Evolutionary conservation across 1,284 basidiomycete species (phyloP).

Genomic region (Trichosporon ovoides): DNA sequence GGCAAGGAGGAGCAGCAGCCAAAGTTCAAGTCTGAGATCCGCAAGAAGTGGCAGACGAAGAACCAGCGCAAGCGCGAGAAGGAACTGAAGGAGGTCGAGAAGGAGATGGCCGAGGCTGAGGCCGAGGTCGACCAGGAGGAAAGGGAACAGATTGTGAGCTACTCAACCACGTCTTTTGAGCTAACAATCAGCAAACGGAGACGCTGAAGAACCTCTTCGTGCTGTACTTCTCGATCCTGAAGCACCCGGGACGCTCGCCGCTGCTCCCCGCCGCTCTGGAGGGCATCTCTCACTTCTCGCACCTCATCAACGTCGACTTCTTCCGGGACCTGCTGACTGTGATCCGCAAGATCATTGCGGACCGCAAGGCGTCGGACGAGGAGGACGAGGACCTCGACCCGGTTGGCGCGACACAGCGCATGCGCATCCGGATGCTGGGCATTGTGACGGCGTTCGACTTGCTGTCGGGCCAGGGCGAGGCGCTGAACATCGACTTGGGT

Average conservation of each 20-base stretch:
- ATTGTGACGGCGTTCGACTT: constrained; percentile 95
- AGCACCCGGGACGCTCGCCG: constrained; percentile 73
- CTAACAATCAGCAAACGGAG: constrained; percentile 73
- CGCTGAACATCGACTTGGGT: constrained; percentile 87
- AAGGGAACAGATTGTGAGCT: constrained; percentile 64
- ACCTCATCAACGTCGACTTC: constrained; percentile 97
- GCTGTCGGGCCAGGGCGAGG: constrained; percentile 94
- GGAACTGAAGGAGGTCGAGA: constrained; percentile 76
- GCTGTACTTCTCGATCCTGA: constrained; percentile 93
- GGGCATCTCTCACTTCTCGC: constrained; percentile 88
- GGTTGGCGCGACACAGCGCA: constrained; percentile 43
- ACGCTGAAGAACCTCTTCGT: constrained; percentile 97
- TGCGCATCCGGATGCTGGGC: constrained; percentile 70
- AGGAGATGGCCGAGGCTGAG: constrained; percentile 88
- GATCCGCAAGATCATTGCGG: constrained; percentile 67
- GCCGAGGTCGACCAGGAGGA: constrained; percentile 93
- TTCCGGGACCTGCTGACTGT: constrained; percentile 92
- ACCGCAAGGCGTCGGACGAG: constrained; percentile 44
- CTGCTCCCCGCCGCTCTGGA: constrained; percentile 82
- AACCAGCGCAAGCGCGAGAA: constrained; percentile 73
- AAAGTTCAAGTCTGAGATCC: constrained; percentile 60
- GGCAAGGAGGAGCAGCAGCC: constrained; percentile 44
- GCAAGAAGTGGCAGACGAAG: constrained; percentile 71
- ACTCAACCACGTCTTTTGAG: no score
- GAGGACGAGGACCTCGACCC: constrained; percentile 38